A percentile compares a stretch with the other conserved stretches of the same genome.
phyloP scores from a whole-genome alignment of 1,284 basidiomycete species.

The Cutaneotrichosporon cavernicola region DNA sequence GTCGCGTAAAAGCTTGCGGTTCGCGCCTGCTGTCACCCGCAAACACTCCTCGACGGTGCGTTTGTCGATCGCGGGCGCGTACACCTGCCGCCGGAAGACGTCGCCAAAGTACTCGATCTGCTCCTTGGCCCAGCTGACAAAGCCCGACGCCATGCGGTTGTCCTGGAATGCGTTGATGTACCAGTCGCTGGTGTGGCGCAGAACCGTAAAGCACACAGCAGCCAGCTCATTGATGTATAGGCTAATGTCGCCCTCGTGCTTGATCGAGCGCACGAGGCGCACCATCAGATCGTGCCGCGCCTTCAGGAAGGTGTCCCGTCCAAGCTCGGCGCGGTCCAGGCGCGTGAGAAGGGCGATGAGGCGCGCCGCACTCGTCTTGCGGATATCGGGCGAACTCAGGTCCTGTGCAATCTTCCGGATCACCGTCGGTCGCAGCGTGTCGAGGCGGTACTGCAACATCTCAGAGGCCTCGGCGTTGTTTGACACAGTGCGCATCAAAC shows the following conservation, averaged over 20 bases:
- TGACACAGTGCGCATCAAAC: conserved; percentile 61
- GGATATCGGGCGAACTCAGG: conserved; percentile 70
- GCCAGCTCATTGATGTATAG: conserved; percentile 53
- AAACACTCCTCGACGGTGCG: conserved; percentile 71
- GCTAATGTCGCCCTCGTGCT: conserved; percentile 76
- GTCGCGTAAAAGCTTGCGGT: conserved; percentile 83
- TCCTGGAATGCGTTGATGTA: conserved; percentile 94
- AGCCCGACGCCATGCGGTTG: conserved; percentile 85
- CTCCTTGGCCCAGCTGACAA: conserved; percentile 89
- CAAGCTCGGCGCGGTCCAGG: conserved; percentile 73
- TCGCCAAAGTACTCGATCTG: conserved; percentile 81
- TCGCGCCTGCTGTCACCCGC: conserved; percentile 71
- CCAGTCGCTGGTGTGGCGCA: conserved; percentile 86
- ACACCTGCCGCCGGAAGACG: conserved; percentile 88
- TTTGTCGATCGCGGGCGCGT: conserved; percentile 70
- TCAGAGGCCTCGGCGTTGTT: conserved; percentile 38
- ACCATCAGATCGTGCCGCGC: conserved; percentile 75
- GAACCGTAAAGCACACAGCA: conserved; percentile 52
- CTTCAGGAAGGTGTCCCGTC: conserved; percentile 76
- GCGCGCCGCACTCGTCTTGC: conserved; percentile 71
- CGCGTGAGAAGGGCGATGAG: conserved; percentile 72
- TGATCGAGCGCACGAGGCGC: conserved; percentile 75
- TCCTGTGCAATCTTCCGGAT: conserved; percentile 70
- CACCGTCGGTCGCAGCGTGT: conserved; percentile 67
- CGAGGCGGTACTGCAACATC: conserved; percentile 59